Evolutionary conservation across 345 rosid genomes (phyloP).

Genomic region (Firmiana major): DNA sequence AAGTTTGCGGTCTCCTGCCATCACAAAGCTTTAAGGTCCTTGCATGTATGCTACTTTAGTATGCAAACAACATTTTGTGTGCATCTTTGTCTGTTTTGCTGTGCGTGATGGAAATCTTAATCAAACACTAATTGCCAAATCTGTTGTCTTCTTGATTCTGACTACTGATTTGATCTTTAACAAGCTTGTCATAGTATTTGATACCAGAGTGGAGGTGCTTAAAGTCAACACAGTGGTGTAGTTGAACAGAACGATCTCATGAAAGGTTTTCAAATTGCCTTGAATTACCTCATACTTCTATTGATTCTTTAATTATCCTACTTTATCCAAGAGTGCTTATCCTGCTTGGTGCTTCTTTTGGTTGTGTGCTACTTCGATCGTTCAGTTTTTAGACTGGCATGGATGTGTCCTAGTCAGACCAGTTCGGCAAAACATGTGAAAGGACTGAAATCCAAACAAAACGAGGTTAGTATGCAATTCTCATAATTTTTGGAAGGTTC

Average conservation of each 20-base stretch:
- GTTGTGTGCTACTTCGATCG: neutral
- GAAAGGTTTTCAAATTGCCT: neutral
- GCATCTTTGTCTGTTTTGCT: neutral
- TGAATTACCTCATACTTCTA: neutral
- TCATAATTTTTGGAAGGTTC: conserved; percentile 2
- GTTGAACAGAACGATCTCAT: neutral
- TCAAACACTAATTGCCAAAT: neutral
- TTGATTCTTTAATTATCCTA: neutral
- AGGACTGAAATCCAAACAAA: neutral
- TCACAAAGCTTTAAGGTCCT: neutral
- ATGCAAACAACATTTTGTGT: neutral
- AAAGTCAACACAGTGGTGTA: neutral
- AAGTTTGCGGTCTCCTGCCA: neutral
- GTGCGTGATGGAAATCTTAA: neutral
- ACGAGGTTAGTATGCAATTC: conserved; percentile 17
- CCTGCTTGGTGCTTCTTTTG: neutral
- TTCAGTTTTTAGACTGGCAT: neutral
- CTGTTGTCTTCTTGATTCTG: neutral
- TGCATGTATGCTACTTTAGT: neutral
- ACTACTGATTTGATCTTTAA: neutral
- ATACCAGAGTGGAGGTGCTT: neutral
- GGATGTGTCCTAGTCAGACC: conserved; percentile 11
- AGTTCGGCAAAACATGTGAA: conserved; percentile 6
- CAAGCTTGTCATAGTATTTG: neutral
- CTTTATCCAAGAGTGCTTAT: neutral